A percentile compares a stretch with the other conserved stretches of the same genome.
Evolutionary conservation across 495 filamentous ascomycete genomes (phyloP).

Genomic region (Trichoderma virens): DNA sequence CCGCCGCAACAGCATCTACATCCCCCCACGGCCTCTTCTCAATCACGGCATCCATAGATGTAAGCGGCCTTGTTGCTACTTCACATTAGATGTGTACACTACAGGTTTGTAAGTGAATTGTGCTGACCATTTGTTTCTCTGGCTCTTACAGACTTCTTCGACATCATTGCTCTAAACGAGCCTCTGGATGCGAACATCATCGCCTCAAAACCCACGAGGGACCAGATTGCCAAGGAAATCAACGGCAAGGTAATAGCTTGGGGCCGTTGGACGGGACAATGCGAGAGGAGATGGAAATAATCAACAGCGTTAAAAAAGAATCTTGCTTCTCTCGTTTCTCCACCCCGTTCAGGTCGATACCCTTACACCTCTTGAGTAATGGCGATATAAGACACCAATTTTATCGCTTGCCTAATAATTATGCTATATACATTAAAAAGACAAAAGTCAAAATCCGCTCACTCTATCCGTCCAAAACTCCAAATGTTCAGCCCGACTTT

Average conservation of each 20-base stretch:
- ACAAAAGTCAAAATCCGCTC: too few relatives aligned
- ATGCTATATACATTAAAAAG: too few relatives aligned
- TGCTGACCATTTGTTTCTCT: neutral
- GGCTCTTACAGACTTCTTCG: slow-evolving; percentile 31
- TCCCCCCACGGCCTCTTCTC: slow-evolving; percentile 32
- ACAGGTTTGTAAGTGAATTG: neutral
- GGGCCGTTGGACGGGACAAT: slow-evolving; percentile 45
- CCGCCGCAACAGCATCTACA: slow-evolving; percentile 29
- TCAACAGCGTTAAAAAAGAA: neutral
- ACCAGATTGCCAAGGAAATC: slow-evolving; percentile 32
- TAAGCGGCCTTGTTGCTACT: slow-evolving; percentile 10
- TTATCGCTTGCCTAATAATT: too few relatives aligned
- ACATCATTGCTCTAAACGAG: slow-evolving; percentile 38
- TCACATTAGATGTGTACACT: neutral
- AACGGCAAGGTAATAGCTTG: slow-evolving; percentile 42
- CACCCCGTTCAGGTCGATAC: neutral
- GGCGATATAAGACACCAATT: too few relatives aligned
- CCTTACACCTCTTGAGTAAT: neutral
- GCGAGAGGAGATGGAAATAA: slow-evolving; percentile 33
- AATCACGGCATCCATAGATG: slow-evolving; percentile 43
- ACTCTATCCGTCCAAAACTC: slow-evolving; percentile 23
- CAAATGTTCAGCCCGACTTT: slow-evolving; percentile 43
- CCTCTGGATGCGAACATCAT: slow-evolving; percentile 27
- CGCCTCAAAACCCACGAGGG: slow-evolving; percentile 28
- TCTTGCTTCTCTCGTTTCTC: neutral